phyloP scores from a whole-genome alignment of 192 early-diverging fungal species.

The Umbelopsis sp. region DNA sequence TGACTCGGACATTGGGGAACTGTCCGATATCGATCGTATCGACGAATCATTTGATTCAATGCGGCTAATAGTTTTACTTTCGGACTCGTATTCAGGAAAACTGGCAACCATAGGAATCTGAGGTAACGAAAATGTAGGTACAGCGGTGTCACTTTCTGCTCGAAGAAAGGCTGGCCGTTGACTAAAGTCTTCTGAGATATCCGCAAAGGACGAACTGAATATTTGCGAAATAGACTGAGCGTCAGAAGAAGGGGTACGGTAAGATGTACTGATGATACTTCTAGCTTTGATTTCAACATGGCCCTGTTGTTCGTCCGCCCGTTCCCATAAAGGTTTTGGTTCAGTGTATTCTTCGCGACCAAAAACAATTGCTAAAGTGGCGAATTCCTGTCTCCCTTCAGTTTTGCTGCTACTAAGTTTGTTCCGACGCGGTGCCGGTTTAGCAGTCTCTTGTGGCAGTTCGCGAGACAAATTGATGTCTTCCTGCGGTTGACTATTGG shows the following conservation, averaged over 20 bases:
- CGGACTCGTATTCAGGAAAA: constrained; percentile 1
- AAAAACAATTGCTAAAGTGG: constrained; percentile 40
- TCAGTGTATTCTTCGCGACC: constrained; percentile 38
- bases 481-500: not conserved
- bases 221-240: constrained; percentile 13
- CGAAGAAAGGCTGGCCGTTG: not conserved
- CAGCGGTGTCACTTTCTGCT: not conserved
- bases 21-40: not conserved
- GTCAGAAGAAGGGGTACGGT: not conserved
- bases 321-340: constrained; percentile 34
- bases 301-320: not conserved
- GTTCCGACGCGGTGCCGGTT: not conserved
- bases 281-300: constrained; percentile 11
- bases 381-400: constrained; percentile 33
- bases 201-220: not conserved
- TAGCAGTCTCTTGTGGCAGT: constrained; percentile 12
- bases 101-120: constrained; percentile 3
- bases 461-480: not conserved
- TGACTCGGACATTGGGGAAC: not conserved
- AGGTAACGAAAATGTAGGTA: constrained; percentile 4
- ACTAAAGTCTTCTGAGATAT: constrained; percentile 3
- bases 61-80: not conserved
- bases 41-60: not conserved
- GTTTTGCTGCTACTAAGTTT: not conserved
- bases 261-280: not conserved